A percentile compares a stretch with the other conserved stretches of the same genome.
phyloP scores from a whole-genome alignment of 352 stramenopile species.

The Pythium grandisporangium region DNA sequence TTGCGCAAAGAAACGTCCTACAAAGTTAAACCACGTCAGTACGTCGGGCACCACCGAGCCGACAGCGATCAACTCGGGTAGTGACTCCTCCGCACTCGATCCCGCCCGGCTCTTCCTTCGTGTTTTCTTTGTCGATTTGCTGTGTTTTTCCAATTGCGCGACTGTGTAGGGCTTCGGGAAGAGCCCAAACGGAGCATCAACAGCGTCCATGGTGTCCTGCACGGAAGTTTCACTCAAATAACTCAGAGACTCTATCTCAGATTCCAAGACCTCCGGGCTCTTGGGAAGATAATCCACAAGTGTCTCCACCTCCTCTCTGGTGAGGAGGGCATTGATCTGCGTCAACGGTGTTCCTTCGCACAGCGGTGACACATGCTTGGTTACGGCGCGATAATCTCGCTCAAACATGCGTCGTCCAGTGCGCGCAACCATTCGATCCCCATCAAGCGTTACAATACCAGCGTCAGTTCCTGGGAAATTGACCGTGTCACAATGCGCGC shows the following conservation, averaged over 20 bases:
- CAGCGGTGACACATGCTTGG: conserved; percentile 63
- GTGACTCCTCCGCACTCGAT: too few relatives aligned
- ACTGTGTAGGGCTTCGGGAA: conserved; percentile 31
- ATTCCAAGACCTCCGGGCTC: conserved; percentile 58
- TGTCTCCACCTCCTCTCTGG: conserved; percentile 31
- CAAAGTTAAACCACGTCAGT: conserved; percentile 58
- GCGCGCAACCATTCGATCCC: conserved; percentile 57
- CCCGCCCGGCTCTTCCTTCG: conserved; percentile 12
- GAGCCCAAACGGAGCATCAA: conserved; percentile 42
- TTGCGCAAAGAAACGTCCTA: conserved; percentile 60
- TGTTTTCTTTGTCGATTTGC: neutral
- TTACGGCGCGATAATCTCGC: conserved; percentile 69
- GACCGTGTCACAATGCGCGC: conserved; percentile 62
- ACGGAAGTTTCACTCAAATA: conserved; percentile 37
- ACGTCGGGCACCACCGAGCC: conserved; percentile 11
- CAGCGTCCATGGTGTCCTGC: conserved; percentile 12
- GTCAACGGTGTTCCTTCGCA: conserved; percentile 64
- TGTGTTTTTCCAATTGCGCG: neutral
- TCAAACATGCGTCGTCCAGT: conserved; percentile 69
- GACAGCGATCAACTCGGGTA: too few relatives aligned
- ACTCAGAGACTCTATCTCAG: conserved; percentile 45
- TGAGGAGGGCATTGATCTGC: conserved; percentile 30
- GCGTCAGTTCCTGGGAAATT: conserved; percentile 73
- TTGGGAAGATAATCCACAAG: conserved; percentile 28
- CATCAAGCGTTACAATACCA: conserved; percentile 61